Conservation (phyloP, 805 yeast genomes). For the Candida succiphila region DNA sequence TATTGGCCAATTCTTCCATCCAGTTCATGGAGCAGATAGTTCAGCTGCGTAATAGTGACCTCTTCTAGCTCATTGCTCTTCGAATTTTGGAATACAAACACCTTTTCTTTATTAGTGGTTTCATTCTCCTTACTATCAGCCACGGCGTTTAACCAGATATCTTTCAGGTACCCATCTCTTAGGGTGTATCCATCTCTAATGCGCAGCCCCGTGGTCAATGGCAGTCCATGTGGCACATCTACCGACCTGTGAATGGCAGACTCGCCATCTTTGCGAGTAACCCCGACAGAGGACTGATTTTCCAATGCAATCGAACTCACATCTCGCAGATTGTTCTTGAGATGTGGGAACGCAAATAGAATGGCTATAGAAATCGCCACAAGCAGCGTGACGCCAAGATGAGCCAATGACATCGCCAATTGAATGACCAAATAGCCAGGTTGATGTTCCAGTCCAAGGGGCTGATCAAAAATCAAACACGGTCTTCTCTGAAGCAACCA, state of each 20-base stretch:
- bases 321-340: slow-evolving; percentile 33
- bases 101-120: slow-evolving; percentile 5
- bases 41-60: slow-evolving; percentile 8
- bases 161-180: slow-evolving; percentile 68
- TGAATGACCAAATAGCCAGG: too few relatives aligned
- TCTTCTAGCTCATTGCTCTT: slow-evolving; percentile 2
- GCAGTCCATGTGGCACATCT: slow-evolving; percentile 62
- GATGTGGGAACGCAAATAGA: slow-evolving; percentile 13
- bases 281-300: slow-evolving; percentile 57
- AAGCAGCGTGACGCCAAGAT: neutral
- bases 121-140: slow-evolving; percentile 12
- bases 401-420: too few relatives aligned
- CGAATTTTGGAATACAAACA: neutral
- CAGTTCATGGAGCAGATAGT: slow-evolving; percentile 23
- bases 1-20: slow-evolving; percentile 13
- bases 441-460: too few relatives aligned
- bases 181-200: slow-evolving; percentile 54
- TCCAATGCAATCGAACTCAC: slow-evolving; percentile 45
- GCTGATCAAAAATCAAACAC: too few relatives aligned
- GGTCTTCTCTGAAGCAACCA: too few relatives aligned
- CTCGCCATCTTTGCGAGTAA: slow-evolving; percentile 57
- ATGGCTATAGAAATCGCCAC: slow-evolving; percentile 1
- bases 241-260: slow-evolving; percentile 71
- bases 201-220: slow-evolving; percentile 59
- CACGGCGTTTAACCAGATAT: slow-evolving; percentile 53